Evolutionary conservation across 2,329 filamentous ascomycete species (phyloP).

Genomic region (Colletotrichum melonis): DNA sequence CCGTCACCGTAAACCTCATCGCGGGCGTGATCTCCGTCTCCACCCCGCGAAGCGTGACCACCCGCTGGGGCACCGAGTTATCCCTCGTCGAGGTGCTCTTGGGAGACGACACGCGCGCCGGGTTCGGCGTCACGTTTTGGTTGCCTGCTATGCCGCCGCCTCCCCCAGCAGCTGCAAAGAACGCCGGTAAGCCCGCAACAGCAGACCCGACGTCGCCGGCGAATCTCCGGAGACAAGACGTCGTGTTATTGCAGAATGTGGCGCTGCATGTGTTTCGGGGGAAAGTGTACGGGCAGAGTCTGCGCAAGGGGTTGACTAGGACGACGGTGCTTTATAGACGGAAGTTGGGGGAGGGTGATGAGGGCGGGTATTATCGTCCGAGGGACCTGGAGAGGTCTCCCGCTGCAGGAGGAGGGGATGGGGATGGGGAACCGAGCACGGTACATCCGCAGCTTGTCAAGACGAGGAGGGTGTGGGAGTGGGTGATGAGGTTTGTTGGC

Average conservation of each 20-base stretch:
- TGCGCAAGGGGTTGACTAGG: constrained; percentile 77
- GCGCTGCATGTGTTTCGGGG: constrained; percentile 80
- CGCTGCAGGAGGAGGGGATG: constrained; percentile 2
- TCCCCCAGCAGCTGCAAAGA: not conserved
- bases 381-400: constrained; percentile 55
- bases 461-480: constrained; percentile 76
- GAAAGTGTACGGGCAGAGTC: constrained; percentile 85
- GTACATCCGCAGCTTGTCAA: constrained; percentile 68
- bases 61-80: constrained; percentile 70
- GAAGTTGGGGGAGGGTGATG: constrained; percentile 61
- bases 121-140: constrained; percentile 90
- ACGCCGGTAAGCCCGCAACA: constrained; percentile 23
- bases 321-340: constrained; percentile 74
- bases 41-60: constrained; percentile 74
- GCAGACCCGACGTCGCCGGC: constrained; percentile 2
- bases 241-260: constrained; percentile 83
- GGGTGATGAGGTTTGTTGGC: constrained; percentile 78
- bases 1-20: constrained; percentile 85
- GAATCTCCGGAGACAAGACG: constrained; percentile 75
- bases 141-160: constrained; percentile 54
- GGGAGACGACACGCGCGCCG: constrained; percentile 85
- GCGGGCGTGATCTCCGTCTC: constrained; percentile 81
- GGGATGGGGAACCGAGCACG: not conserved
- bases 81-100: constrained; percentile 82
- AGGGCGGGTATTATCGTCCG: constrained; percentile 67